These are phyloP conservation scores for Talaromyces atroroseus DNA, from an alignment of 2,329 filamentous ascomycete genomes.

Conservation along the genomic window DNA sequence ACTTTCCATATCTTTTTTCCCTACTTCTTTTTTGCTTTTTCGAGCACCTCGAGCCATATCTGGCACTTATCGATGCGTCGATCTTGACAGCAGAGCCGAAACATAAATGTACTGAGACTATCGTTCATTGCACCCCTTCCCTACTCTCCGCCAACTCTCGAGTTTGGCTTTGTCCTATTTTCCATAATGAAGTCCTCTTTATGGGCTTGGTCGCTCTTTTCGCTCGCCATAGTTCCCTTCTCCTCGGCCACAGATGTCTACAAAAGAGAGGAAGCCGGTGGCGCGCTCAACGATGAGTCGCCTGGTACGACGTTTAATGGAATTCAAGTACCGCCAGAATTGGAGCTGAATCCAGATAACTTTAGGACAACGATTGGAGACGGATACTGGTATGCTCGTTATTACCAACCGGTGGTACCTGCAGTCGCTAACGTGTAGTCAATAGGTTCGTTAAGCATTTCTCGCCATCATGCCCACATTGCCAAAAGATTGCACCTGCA, in stretches of 20 bases:
- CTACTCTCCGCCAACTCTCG: background rate
- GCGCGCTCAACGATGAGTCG: conserved; percentile 15
- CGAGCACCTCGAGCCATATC: background rate
- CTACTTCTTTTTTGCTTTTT: background rate
- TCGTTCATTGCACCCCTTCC: background rate
- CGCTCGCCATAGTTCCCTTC: conserved; percentile 30
- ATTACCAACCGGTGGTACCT: background rate
- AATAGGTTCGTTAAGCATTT: conserved; percentile 49
- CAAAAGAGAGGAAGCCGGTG: conserved; percentile 20
- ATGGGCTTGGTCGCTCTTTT: conserved; percentile 34
- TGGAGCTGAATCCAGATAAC: conserved; percentile 43
- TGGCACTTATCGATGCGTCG: conserved; percentile 2
- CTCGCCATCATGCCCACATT: conserved; percentile 60
- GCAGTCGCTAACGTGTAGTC: conserved; percentile 15
- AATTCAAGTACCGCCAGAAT: conserved; percentile 47
- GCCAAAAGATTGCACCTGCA: conserved; percentile 70
- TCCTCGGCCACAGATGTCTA: conserved; percentile 25
- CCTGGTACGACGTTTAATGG: conserved; percentile 46
- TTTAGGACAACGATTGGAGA: conserved; percentile 47
- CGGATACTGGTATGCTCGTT: conserved; percentile 45
- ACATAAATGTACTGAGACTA: conserved; percentile 4
- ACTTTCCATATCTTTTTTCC: background rate
- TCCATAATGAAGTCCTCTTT: conserved; percentile 34
- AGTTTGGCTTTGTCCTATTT: background rate
- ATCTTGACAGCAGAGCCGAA: conserved; percentile 5